phyloP scores from a whole-genome alignment of 306 rosid species.

The Astragalus membranaceus region DNA sequence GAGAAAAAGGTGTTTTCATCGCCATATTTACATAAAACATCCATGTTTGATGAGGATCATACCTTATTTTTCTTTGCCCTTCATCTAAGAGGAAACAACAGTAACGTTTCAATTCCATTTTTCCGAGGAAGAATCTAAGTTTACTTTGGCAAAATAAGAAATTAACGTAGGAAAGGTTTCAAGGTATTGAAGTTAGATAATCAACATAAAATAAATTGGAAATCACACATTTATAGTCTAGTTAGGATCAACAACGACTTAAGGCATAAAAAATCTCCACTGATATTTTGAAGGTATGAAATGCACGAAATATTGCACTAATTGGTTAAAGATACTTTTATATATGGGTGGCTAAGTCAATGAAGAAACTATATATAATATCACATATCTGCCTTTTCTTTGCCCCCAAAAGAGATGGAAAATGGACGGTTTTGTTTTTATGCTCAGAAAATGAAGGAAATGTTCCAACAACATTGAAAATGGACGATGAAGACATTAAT shows the following conservation, averaged over 20 bases:
- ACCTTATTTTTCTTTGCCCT: constrained; percentile 33
- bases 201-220: not conserved
- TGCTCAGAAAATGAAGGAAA: no score
- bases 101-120: constrained; percentile 41
- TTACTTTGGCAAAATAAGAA: not conserved
- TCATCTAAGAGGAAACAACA: constrained; percentile 34
- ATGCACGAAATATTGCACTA: not conserved
- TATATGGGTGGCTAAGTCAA: not conserved
- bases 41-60: not conserved
- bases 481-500: not conserved
- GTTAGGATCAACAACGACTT: not conserved
- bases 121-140: constrained; percentile 1
- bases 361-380: not conserved
- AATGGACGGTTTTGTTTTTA: no score
- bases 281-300: not conserved
- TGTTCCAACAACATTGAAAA: no score
- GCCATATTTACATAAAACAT: not conserved
- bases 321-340: not conserved
- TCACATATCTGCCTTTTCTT: not conserved
- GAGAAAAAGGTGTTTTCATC: no score
- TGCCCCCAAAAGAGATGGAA: not conserved
- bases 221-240: no score
- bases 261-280: no score
- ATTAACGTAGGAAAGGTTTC: not conserved
- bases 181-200: not conserved